Conservation (phyloP, 208 protist genomes). For the Trypanosoma melophagium region DNA sequence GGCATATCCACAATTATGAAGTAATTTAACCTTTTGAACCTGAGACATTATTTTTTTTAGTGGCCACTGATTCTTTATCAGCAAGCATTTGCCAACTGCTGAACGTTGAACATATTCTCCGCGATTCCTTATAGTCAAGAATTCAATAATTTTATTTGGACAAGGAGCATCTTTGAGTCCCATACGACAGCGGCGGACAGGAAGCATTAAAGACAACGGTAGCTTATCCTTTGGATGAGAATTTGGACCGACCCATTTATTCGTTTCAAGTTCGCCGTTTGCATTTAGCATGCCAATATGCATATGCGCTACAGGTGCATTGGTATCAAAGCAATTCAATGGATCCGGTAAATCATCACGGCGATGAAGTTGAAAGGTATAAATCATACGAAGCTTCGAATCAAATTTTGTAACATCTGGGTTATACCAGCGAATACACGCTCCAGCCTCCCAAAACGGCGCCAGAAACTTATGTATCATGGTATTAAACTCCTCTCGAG, state of each 20-base stretch:
- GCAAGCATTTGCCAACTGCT: slow-evolving; percentile 26
- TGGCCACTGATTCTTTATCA: slow-evolving; percentile 28
- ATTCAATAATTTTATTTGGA: slow-evolving; percentile 25
- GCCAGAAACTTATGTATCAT: slow-evolving; percentile 29
- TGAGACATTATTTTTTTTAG: slow-evolving; percentile 17
- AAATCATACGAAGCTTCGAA: slow-evolving; percentile 26
- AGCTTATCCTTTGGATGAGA: slow-evolving; percentile 26
- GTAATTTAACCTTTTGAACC: slow-evolving; percentile 20
- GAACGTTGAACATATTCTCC: slow-evolving; percentile 26
- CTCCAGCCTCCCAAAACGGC: slow-evolving; percentile 21
- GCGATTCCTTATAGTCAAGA: slow-evolving; percentile 21
- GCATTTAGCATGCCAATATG: slow-evolving; percentile 33
- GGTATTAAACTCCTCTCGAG: slow-evolving; percentile 21
- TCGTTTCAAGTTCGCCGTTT: slow-evolving; percentile 29
- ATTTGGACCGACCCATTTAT: slow-evolving; percentile 24
- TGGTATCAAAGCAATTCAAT: slow-evolving; percentile 22
- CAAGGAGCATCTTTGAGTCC: slow-evolving; percentile 28
- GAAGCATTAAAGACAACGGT: slow-evolving; percentile 27
- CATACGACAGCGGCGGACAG: slow-evolving; percentile 27
- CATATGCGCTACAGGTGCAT: slow-evolving; percentile 30
- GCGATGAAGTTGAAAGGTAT: slow-evolving; percentile 24
- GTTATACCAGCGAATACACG: slow-evolving; percentile 31
- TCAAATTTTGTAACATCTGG: slow-evolving; percentile 28
- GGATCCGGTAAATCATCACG: background rate
- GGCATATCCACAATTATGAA: slow-evolving; percentile 37